Percentiles rank a stretch among this genome's conserved stretches.
Evolutionary conservation across 257 asterid genomes (phyloP).

Genomic region (Hygrophila difformis): DNA sequence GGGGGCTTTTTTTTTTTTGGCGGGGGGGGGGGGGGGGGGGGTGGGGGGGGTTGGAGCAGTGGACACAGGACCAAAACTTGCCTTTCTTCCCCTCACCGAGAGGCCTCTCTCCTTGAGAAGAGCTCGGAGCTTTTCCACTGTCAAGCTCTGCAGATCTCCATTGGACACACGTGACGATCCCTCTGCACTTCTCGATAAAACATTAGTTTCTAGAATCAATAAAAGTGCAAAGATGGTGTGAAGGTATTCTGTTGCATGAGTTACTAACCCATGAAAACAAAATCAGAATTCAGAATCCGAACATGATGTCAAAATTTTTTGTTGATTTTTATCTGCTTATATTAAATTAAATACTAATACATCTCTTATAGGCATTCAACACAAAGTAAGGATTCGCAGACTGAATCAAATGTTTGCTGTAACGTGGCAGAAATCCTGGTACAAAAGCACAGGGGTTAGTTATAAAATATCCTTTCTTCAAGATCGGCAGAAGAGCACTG

Average conservation of each 20-base stretch:
- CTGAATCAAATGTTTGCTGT: too few relatives aligned
- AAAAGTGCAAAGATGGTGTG: too few relatives aligned
- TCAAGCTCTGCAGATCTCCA: conserved; percentile 41
- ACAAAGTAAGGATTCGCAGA: too few relatives aligned
- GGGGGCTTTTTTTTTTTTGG: too few relatives aligned
- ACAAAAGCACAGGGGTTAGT: too few relatives aligned
- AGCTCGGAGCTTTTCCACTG: conserved; percentile 52
- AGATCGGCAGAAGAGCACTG: too few relatives aligned
- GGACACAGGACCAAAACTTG: conserved; percentile 18
- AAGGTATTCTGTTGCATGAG: not conserved
- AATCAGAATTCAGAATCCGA: not conserved
- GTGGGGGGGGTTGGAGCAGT: not conserved
- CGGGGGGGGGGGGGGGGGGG: too few relatives aligned
- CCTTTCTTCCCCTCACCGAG: conserved; percentile 61
- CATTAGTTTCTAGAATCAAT: not conserved
- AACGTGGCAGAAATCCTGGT: too few relatives aligned
- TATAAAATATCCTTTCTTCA: too few relatives aligned
- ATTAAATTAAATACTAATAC: not conserved
- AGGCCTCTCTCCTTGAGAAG: conserved; percentile 61
- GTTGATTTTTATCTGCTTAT: too few relatives aligned
- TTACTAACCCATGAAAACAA: not conserved
- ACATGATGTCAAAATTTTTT: not conserved
- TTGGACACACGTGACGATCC: conserved; percentile 21
- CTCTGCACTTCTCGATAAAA: conserved; percentile 27
- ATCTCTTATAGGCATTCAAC: too few relatives aligned